Percentiles rank a stretch among this genome's conserved stretches.
These are phyloP conservation scores for Bipolaris victoriae DNA, from an alignment of 2,329 filamentous ascomycete genomes.

Conservation along the genomic window DNA sequence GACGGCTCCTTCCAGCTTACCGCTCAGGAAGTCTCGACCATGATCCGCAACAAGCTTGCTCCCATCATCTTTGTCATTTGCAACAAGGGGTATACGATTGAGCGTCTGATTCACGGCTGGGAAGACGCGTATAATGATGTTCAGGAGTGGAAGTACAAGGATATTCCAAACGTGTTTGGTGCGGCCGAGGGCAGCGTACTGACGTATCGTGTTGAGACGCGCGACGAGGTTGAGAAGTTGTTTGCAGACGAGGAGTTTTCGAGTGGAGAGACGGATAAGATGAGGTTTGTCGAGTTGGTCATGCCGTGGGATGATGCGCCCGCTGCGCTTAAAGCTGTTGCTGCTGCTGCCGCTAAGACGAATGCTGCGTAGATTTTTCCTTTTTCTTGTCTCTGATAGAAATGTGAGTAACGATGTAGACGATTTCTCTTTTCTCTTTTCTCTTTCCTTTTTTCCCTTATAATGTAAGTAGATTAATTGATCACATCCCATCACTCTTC, in stretches of 20 bases:
- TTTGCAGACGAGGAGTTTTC: conserved; percentile 68
- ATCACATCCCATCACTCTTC: too few species aligned
- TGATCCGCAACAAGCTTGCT: conserved; percentile 75
- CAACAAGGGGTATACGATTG: conserved; percentile 89
- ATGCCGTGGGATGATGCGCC: conserved; percentile 83
- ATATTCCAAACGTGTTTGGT: conserved; percentile 71
- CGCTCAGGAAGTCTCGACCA: conserved; percentile 81
- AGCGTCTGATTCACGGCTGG: conserved; percentile 86
- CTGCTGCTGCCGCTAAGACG: conserved; percentile 71
- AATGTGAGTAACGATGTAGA: too few species aligned
- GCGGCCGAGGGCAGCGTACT: conserved; percentile 62
- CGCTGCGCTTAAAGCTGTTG: conserved; percentile 70
- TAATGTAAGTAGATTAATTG: too few species aligned
- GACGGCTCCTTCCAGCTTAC: conserved; percentile 88
- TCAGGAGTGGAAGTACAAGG: conserved; percentile 73
- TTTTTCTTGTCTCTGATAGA: background rate
- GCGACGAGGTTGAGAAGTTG: conserved; percentile 69
- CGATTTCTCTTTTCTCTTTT: too few species aligned
- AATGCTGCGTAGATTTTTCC: conserved; percentile 54
- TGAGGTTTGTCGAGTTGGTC: conserved; percentile 80
- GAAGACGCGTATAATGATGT: conserved; percentile 83
- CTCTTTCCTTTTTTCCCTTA: too few species aligned
- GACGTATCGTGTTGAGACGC: conserved; percentile 72
- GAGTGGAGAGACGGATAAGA: conserved; percentile 43
- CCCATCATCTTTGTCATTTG: conserved; percentile 86